Evolutionary conservation across 2,329 filamentous ascomycete genomes (phyloP), one percentile per base, ranked within the genome.

Genomic region (Colletotrichum sp.): DNA sequence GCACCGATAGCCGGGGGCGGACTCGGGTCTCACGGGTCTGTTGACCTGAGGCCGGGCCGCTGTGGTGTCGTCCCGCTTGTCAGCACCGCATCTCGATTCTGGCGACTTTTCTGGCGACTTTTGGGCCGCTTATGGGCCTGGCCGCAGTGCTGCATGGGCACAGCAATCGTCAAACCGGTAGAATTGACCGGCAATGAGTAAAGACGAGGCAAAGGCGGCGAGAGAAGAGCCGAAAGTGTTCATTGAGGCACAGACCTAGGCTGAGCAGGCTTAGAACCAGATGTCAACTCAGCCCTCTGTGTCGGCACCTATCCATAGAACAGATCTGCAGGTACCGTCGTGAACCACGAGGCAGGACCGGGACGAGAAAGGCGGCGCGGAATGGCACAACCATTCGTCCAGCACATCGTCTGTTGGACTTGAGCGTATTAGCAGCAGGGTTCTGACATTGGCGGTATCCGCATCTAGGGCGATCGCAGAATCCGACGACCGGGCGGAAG

Each of bases 291-390:
- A 73, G 70, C 64, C 70, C 55, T 75, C 73, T 64, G 64, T 58
- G 43, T 34, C 73, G 70, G 43, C 43, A 73, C 26, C 64, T 68
- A 52, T 65, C 43, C 43, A 36, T 65, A 69, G 34, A 65, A 75
- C 26, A 61, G 64, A 75, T 75, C 73, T 75, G 73, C 73, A 75
- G 73, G 73, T 65, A 75, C 73, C 57, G 60, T 75, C 70, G 70
- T 18, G 61, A 48, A 57, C 43, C 70, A 58, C 48, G 64, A 73
- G 73, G 64, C 60, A 75, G 73, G 69, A 38, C 63, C 69, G 63
- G 38, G 60, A 60, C 58, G 73, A 66, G 38, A 30, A 68, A 15
- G 32, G 43, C 63, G 70, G 64, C 64, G 38, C 64, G 64, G 65
- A 30, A 26, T 69, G 26, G 28, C 9, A 28, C 64, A 52, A 6